Evolutionary conservation across 805 yeast species (phyloP), one percentile per base, ranked within the genome.

Genomic region (Kurtzmaniella fragi): DNA sequence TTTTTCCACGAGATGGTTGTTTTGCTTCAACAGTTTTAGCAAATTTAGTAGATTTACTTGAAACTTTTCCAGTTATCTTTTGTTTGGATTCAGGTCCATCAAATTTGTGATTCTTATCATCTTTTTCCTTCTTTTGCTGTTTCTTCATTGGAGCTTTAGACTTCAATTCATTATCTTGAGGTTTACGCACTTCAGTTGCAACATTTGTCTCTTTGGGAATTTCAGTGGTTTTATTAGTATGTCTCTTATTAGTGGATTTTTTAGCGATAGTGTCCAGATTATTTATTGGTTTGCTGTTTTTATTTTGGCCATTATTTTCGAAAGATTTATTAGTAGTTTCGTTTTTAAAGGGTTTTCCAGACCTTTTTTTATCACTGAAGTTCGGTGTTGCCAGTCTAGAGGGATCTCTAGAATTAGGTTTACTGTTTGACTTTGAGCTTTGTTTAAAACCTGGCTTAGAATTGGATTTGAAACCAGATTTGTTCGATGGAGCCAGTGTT

Each of bases 401-500:
- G 5, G 23, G 17, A 25, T 14, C 29, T 23, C 29, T 33, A 23
- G 20, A 5, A 14, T 28, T 32, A 17, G 30, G 1, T 20, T 27
- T 37, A 17, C 35, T 15, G 17, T 13, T 26, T 33, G 35, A 30
- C 17, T 27, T 34, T 12, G 30, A 29, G 16, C 26, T 13, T 17
- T 10, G 29, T 11, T 27, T 27, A 3, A 36, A 13, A 12, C 41
- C 28, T 3, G 32, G 33, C 25, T 27, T 28, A 15, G 40, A 36
- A 26, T 28, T 20, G 20, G 42, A 30, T n/a, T 38, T 34, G 27
- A 31, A 28, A 17, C 23, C n/a, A 4, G 9, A 16, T 11, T 17
- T 17, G 10, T 26, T 37, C 4, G 47, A 31, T 17, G 37, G 25
- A 23, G 32, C 17, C 13, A 17, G 34, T 2, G 44, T 41, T 2